Conservation (phyloP, 352 stramenopile species). For the Peronosclerospora sorghi region DNA sequence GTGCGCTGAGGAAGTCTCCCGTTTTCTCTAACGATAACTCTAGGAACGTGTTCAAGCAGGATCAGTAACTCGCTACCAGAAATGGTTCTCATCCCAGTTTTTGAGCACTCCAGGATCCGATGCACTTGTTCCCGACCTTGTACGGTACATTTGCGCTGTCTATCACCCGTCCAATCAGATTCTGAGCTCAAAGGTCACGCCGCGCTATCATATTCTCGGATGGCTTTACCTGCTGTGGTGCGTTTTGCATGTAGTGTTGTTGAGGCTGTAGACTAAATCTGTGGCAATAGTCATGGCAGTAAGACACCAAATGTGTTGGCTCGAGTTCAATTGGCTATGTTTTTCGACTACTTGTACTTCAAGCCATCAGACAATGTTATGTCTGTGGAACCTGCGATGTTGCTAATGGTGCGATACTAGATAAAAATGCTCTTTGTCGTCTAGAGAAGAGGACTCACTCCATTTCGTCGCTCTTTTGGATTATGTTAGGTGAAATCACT, state of each 20-base stretch:
- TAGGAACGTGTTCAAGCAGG: too few relatives aligned
- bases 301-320: slow-evolving; percentile 60
- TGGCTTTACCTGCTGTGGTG: slow-evolving; percentile 83
- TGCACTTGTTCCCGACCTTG: too few relatives aligned
- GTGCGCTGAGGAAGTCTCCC: too few relatives aligned
- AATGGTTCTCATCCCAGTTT: too few relatives aligned
- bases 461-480: background rate
- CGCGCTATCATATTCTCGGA: slow-evolving; percentile 76
- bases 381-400: slow-evolving; percentile 68
- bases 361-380: slow-evolving; percentile 74
- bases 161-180: too few relatives aligned
- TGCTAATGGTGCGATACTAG: slow-evolving; percentile 53
- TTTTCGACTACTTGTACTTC: slow-evolving; percentile 84
- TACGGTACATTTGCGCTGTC: too few relatives aligned
- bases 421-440: background rate
- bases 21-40: too few relatives aligned
- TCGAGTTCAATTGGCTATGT: slow-evolving; percentile 76
- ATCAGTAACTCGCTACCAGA: too few relatives aligned
- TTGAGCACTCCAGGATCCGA: too few relatives aligned
- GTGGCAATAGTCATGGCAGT: slow-evolving; percentile 29
- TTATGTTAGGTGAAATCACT: slow-evolving; percentile 64
- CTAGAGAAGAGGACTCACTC: background rate
- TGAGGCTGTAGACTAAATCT: too few relatives aligned
- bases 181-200: slow-evolving; percentile 71
- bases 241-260: too few relatives aligned